phyloP scores from a whole-genome alignment of 805 yeast genomes.

The Candida endomychidarum region DNA sequence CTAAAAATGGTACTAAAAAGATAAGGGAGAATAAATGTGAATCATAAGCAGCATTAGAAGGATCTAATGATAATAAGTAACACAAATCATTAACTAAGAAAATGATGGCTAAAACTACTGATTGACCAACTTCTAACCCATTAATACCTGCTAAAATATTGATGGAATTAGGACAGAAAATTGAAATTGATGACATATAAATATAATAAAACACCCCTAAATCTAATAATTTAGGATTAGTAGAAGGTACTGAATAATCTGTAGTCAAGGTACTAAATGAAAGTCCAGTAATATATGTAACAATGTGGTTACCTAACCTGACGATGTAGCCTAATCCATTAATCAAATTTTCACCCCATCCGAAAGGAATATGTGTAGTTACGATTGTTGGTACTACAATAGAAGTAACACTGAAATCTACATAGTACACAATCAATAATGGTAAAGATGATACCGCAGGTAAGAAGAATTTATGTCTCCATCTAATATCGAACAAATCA shows the following conservation, averaged over 20 bases:
- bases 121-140: slow-evolving; percentile 96
- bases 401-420: slow-evolving; percentile 90
- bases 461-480: slow-evolving; percentile 95
- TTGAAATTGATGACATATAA: slow-evolving; percentile 89
- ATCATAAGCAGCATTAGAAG: slow-evolving; percentile 59
- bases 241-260: slow-evolving; percentile 37
- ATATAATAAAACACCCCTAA: slow-evolving; percentile 76
- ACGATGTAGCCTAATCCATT: slow-evolving; percentile 22
- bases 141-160: slow-evolving; percentile 95
- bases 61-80: slow-evolving; percentile 50
- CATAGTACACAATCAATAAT: slow-evolving; percentile 82
- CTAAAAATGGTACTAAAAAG: slow-evolving; percentile 80
- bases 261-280: slow-evolving; percentile 36
- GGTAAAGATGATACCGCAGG: slow-evolving; percentile 97
- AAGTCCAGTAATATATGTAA: slow-evolving; percentile 36
- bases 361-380: slow-evolving; percentile 27
- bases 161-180: slow-evolving; percentile 94
- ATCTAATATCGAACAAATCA: slow-evolving; percentile 91
- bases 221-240: slow-evolving; percentile 56
- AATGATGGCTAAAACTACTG: slow-evolving; percentile 70
- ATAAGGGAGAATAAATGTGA: slow-evolving; percentile 82
- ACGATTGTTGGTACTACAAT: slow-evolving; percentile 78
- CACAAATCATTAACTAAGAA: slow-evolving; percentile 74
- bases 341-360: slow-evolving; percentile 26
- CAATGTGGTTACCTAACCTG: slow-evolving; percentile 30